A percentile compares a stretch with the other conserved stretches of the same genome.
These are phyloP conservation scores for Pilasporangium apinafurcum DNA, from an alignment of 352 stramenopile species.

Conservation along the genomic window DNA sequence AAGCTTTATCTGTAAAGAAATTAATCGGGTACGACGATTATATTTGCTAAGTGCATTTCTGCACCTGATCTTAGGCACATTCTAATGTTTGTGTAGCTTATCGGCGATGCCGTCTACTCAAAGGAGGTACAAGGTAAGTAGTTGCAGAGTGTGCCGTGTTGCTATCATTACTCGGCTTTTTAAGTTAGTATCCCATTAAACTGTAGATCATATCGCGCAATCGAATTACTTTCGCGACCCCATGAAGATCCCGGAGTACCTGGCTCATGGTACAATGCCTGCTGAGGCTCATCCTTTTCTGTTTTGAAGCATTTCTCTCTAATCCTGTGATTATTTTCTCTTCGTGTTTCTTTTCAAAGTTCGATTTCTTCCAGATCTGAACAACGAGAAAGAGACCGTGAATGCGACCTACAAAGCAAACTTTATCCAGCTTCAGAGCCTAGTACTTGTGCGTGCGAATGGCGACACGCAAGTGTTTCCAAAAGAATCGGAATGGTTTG, in stretches of 20 bases:
- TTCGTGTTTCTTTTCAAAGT: constrained; percentile 16
- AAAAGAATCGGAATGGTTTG: constrained; percentile 84
- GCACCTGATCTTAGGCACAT: constrained; percentile 3
- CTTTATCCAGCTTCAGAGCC: constrained; percentile 77
- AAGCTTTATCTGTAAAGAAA: constrained; percentile 81
- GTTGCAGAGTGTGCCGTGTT: background rate
- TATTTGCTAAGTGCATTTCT: background rate
- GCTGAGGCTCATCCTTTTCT: background rate
- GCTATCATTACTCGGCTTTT: background rate
- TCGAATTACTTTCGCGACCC: constrained; percentile 93
- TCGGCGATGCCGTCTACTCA: constrained; percentile 82
- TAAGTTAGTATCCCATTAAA: background rate
- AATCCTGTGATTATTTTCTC: background rate
- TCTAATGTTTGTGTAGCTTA: constrained; percentile 41
- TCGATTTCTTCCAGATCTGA: constrained; percentile 79
- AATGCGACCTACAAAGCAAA: constrained; percentile 88
- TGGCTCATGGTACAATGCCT: constrained; percentile 41
- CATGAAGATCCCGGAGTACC: constrained; percentile 56
- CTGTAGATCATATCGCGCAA: constrained; percentile 74
- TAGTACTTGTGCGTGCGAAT: constrained; percentile 88
- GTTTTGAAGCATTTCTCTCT: background rate
- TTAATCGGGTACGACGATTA: constrained; percentile 38
- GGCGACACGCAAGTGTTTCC: constrained; percentile 88
- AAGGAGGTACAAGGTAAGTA: constrained; percentile 81
- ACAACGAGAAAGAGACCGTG: constrained; percentile 81